These are phyloP conservation scores for Colletotrichum truncatum DNA, from an alignment of 2,329 filamentous ascomycete species.

Conservation along the genomic window DNA sequence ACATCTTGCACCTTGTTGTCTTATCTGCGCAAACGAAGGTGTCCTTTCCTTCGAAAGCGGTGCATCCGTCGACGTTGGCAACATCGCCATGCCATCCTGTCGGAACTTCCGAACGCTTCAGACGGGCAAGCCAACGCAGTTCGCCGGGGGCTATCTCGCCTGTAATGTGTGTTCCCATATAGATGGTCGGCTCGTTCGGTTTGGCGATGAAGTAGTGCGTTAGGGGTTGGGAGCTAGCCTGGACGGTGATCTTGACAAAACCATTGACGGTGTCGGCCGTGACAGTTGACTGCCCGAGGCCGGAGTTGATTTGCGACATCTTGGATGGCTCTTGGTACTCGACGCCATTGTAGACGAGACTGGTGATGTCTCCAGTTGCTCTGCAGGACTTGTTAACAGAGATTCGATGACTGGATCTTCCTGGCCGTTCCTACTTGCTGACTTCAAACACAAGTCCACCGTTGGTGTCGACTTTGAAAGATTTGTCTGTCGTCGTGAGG, in stretches of 20 bases:
- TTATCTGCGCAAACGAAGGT: slow-evolving; percentile 33
- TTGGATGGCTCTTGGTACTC: slow-evolving; percentile 56
- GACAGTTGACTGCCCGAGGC: slow-evolving; percentile 43
- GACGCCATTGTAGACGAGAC: slow-evolving; percentile 60
- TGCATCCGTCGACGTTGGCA: slow-evolving; percentile 33
- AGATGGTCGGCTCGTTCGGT: slow-evolving; percentile 34
- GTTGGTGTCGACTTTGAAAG: slow-evolving; percentile 36
- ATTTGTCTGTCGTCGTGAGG: slow-evolving; percentile 11
- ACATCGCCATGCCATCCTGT: slow-evolving; percentile 35
- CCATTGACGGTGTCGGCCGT: slow-evolving; percentile 33
- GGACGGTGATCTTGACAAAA: slow-evolving; percentile 34
- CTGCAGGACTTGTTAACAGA: slow-evolving; percentile 47
- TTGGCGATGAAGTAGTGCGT: slow-evolving; percentile 37
- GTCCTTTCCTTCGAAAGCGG: slow-evolving; percentile 29
- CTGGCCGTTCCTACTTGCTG: slow-evolving; percentile 21
- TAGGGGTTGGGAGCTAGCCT: slow-evolving; percentile 31
- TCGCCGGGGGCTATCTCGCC: slow-evolving; percentile 35
- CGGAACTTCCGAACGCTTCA: slow-evolving; percentile 30
- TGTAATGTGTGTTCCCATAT: slow-evolving; percentile 37
- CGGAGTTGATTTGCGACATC: slow-evolving; percentile 60
- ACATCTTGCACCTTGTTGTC: slow-evolving; percentile 25
- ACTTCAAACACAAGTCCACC: slow-evolving; percentile 36
- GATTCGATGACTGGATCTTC: too few species aligned
- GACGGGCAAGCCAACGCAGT: slow-evolving; percentile 34
- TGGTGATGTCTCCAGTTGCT: slow-evolving; percentile 69